Evolutionary conservation across 208 protist species (phyloP).

Genomic region (Naegleria fowleri): DNA sequence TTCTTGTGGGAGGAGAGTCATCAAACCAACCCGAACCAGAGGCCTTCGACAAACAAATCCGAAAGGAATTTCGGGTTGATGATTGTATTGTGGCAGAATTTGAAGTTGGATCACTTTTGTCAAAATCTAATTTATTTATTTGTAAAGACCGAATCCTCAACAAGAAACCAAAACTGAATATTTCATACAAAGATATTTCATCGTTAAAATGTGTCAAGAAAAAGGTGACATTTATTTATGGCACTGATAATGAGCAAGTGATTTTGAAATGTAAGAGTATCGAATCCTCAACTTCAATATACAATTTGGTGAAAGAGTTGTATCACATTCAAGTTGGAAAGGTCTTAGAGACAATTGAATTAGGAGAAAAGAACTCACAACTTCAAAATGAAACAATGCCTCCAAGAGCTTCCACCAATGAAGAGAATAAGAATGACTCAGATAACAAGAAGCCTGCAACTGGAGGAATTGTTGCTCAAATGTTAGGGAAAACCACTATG

Average conservation of each 20-base stretch:
- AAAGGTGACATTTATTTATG: not conserved
- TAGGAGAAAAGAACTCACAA: not conserved
- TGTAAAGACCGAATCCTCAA: not conserved
- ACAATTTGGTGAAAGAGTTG: not conserved
- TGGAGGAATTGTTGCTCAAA: not conserved
- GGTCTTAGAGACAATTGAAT: not conserved
- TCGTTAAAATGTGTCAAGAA: not conserved
- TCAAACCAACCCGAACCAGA: not conserved
- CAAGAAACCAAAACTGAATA: not conserved
- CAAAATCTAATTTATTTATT: not conserved
- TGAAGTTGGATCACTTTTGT: not conserved
- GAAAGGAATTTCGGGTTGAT: not conserved
- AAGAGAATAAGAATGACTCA: not conserved
- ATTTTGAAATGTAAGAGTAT: not conserved
- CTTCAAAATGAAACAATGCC: not conserved
- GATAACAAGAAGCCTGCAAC: not conserved
- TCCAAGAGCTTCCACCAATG: too few species aligned
- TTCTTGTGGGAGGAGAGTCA: too few species aligned
- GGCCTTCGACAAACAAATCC: not conserved
- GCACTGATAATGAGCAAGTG: not conserved
- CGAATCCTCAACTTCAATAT: not conserved
- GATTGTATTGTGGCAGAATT: not conserved
- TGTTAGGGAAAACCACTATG: not conserved
- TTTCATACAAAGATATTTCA: not conserved
- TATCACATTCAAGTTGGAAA: not conserved